Percentiles rank a stretch among this genome's conserved stretches.
phyloP scores from a whole-genome alignment of 2,329 filamentous ascomycete species.

The Cercospora sp. region DNA sequence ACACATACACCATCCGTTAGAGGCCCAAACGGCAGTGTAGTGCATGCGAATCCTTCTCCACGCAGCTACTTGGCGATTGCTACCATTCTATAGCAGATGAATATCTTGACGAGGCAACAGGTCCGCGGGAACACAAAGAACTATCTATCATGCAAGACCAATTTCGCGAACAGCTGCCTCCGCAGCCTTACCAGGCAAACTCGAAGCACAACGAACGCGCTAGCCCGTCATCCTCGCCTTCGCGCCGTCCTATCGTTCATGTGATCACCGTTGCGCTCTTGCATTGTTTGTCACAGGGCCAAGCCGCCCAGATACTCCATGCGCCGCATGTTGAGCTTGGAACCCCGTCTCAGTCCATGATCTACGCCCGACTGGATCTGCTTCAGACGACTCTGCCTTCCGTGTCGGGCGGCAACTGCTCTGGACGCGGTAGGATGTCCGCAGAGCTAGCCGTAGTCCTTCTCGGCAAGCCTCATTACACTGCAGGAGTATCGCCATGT shows the following conservation, averaged over 20 bases:
- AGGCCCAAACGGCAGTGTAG: not conserved
- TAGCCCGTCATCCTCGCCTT: not conserved
- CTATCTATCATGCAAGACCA: not conserved
- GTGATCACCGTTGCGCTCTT: conserved; percentile 1
- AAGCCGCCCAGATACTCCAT: conserved; percentile 13
- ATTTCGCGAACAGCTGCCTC: not conserved
- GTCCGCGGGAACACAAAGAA: not conserved
- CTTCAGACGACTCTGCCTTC: conserved; percentile 13
- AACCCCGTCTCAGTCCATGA: conserved; percentile 7
- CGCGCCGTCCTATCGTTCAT: not conserved
- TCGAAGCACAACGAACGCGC: not conserved
- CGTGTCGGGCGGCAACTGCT: not conserved
- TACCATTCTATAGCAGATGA: not conserved
- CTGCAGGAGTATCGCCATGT: conserved; percentile 1
- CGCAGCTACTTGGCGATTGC: not conserved
- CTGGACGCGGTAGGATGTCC: conserved; percentile 6
- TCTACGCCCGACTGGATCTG: conserved; percentile 13
- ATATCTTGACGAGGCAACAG: not conserved
- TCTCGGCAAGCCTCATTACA: conserved; percentile 15
- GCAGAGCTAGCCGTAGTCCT: conserved; percentile 3
- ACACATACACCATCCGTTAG: not conserved
- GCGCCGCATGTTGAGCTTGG: conserved; percentile 16
- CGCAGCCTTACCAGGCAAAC: not conserved
- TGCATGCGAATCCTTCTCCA: not conserved
- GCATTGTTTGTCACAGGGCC: conserved; percentile 5